phyloP scores from a whole-genome alignment of 2,329 filamentous ascomycete genomes.

The Calonectria ilicicola region DNA sequence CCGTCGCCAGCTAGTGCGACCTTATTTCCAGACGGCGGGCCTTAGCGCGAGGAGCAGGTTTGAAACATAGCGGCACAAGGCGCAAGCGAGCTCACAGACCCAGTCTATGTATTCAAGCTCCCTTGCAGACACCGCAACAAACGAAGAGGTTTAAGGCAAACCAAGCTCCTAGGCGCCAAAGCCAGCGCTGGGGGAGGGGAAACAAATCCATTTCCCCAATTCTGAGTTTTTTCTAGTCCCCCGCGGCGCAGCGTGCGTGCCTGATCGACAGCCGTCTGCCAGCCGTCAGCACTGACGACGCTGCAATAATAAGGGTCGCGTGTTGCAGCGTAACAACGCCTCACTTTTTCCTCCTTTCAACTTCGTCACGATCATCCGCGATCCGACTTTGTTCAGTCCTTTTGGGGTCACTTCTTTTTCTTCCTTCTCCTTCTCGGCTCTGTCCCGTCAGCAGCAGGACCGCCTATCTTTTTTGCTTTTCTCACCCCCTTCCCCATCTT shows the following conservation, averaged over 20 bases:
- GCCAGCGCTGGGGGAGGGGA: neutral
- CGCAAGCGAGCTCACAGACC: neutral
- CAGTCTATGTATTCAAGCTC: neutral
- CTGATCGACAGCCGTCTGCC: neutral
- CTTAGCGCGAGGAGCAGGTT: neutral
- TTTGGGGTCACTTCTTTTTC: neutral
- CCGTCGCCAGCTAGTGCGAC: neutral
- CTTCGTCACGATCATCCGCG: neutral
- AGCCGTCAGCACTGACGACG: neutral
- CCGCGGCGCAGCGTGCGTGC: neutral
- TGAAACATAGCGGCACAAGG: neutral
- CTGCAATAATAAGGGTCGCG: neutral
- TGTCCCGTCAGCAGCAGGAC: neutral
- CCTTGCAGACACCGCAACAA: neutral
- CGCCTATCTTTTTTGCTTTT: neutral
- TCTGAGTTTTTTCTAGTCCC: neutral
- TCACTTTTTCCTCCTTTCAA: neutral
- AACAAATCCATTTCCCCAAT: neutral
- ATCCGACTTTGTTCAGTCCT: neutral
- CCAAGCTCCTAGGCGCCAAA: neutral
- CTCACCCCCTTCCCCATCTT: neutral
- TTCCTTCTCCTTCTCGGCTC: neutral
- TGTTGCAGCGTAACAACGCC: neutral
- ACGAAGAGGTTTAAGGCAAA: neutral
- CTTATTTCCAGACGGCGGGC: neutral